phyloP scores from a whole-genome alignment of 352 stramenopile species.

The Phytopythium delawarense region DNA sequence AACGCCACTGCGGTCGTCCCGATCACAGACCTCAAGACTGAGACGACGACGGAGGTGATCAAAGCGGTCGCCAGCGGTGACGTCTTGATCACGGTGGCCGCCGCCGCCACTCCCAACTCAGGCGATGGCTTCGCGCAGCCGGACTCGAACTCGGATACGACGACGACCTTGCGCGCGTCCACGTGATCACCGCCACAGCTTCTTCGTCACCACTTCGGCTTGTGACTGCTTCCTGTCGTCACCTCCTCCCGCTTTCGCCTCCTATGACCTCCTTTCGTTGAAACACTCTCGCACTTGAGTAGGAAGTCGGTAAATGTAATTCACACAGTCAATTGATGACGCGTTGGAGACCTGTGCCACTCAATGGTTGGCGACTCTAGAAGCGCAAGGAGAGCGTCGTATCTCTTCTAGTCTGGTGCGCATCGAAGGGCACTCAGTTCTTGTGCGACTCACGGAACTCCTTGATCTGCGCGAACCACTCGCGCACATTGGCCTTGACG shows the following conservation, averaged over 20 bases:
- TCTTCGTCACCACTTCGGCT: background rate
- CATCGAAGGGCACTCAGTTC: conserved; percentile 10
- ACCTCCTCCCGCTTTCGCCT: background rate
- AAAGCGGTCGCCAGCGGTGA: background rate
- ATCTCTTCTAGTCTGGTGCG: no score
- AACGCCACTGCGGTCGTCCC: background rate
- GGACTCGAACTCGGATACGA: background rate
- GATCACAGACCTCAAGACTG: background rate
- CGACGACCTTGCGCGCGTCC: background rate
- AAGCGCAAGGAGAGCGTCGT: background rate
- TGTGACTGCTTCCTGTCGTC: background rate
- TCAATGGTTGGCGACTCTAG: background rate
- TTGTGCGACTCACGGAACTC: conserved; percentile 48
- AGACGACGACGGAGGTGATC: background rate
- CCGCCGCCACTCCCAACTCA: background rate
- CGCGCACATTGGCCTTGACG: conserved; percentile 54
- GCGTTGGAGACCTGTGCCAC: background rate
- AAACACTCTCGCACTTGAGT: background rate
- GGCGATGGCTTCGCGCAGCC: background rate
- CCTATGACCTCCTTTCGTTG: background rate
- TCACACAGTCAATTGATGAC: background rate
- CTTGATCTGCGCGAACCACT: conserved; percentile 57
- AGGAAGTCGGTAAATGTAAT: background rate
- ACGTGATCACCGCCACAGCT: background rate
- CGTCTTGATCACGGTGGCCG: background rate